phyloP scores from a whole-genome alignment of 2,329 filamentous ascomycete species.

The Talaromyces marneffei region DNA sequence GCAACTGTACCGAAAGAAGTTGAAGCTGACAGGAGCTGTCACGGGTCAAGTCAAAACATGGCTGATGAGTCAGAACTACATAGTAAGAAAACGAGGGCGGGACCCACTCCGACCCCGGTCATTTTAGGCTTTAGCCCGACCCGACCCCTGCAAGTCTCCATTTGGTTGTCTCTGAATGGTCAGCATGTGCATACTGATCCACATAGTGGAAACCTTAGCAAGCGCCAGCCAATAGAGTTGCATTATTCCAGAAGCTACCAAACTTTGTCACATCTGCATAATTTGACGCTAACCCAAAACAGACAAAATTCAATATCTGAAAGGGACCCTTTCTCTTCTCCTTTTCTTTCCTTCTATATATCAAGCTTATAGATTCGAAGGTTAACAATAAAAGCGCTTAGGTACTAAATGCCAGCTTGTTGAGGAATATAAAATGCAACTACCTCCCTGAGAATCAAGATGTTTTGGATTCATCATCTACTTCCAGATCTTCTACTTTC shows the following conservation, averaged over 20 bases:
- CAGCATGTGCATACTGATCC: neutral
- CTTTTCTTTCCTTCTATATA: neutral
- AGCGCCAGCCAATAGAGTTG: neutral
- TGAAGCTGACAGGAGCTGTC: neutral
- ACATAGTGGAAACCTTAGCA: neutral
- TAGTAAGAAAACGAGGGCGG: neutral
- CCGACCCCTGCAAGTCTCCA: neutral
- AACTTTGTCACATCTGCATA: neutral
- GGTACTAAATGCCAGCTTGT: no score
- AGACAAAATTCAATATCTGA: neutral
- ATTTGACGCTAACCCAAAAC: neutral
- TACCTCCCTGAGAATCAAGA: neutral
- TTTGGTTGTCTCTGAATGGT: neutral
- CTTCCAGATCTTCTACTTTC: neutral
- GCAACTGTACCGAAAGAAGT: neutral
- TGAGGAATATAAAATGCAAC: neutral
- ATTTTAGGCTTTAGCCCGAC: slow-evolving; percentile 1
- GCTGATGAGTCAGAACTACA: neutral
- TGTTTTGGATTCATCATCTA: neutral
- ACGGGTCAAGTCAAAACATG: neutral
- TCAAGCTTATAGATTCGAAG: neutral
- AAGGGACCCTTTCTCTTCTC: neutral
- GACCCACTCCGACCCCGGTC: neutral
- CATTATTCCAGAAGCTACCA: neutral
- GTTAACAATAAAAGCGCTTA: neutral